phyloP scores from a whole-genome alignment of 2,329 filamentous ascomycete genomes.

The Sporothrix brasiliensis region DNA sequence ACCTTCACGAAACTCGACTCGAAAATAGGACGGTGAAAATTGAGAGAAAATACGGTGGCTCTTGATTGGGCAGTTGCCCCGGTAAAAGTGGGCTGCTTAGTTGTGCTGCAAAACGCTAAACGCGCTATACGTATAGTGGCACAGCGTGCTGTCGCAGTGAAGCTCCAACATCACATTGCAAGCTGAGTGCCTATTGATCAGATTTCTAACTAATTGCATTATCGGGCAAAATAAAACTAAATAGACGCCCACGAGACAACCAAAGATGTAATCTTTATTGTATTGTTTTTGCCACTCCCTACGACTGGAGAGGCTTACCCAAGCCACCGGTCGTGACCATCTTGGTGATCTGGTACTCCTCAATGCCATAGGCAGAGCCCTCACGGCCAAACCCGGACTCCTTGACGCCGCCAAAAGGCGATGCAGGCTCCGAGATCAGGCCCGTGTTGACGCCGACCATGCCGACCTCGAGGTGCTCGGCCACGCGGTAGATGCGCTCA shows the following conservation, averaged over 20 bases:
- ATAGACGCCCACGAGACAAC: background rate
- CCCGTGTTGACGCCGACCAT: slow-evolving; percentile 88
- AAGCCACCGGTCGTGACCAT: slow-evolving; percentile 62
- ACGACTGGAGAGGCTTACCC: slow-evolving; percentile 55
- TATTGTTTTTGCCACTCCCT: background rate
- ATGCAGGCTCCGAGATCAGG: slow-evolving; percentile 59
- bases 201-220: too few species aligned
- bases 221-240: background rate
- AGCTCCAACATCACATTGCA: too few species aligned
- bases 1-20: background rate
- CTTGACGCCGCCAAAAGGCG: slow-evolving; percentile 79
- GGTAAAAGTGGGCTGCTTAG: background rate
- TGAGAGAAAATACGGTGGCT: background rate
- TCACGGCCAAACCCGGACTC: slow-evolving; percentile 80
- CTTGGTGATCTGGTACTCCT: slow-evolving; percentile 76
- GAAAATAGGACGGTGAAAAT: slow-evolving; percentile 28
- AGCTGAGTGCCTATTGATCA: too few species aligned
- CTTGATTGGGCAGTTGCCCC: slow-evolving; percentile 29
- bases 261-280: background rate
- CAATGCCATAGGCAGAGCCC: slow-evolving; percentile 74
- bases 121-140: slow-evolving; percentile 23
- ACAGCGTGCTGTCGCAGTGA: background rate
- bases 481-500: slow-evolving; percentile 62
- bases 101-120: background rate
- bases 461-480: slow-evolving; percentile 75